Evolutionary conservation across 495 filamentous ascomycete species (phyloP).

Genomic region (Penicillium pancosmium): DNA sequence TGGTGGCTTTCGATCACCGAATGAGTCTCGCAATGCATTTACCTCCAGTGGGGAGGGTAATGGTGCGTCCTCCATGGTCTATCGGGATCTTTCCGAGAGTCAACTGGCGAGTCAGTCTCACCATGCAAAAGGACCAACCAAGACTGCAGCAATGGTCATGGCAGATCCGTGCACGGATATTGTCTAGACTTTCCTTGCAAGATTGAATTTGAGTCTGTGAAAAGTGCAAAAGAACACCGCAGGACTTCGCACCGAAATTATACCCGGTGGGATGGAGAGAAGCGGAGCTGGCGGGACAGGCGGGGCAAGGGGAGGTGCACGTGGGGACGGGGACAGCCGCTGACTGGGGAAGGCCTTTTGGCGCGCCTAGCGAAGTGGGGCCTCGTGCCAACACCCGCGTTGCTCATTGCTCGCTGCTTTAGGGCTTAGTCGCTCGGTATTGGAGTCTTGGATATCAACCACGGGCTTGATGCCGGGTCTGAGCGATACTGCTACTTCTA

Average conservation of each 20-base stretch:
- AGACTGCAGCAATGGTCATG: not conserved
- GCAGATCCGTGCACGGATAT: not conserved
- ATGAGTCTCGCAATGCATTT: conserved; percentile 35
- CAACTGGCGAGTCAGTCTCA: not conserved
- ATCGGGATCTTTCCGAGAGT: not conserved
- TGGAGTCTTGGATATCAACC: not conserved
- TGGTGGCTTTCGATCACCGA: conserved; percentile 38
- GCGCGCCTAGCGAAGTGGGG: not conserved
- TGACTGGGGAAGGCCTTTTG: conserved; percentile 6
- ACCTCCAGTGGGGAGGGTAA: conserved; percentile 24
- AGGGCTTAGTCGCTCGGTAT: not conserved
- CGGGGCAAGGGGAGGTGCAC: conserved; percentile 7
- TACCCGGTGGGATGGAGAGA: not conserved
- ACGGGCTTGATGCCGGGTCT: not conserved
- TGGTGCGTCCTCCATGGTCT: conserved; percentile 10
- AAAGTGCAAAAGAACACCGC: not conserved
- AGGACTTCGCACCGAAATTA: conserved; percentile 29
- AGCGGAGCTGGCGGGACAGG: not conserved
- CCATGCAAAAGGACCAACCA: not conserved
- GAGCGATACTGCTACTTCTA: not conserved
- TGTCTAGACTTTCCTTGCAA: not conserved
- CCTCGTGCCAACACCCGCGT: not conserved
- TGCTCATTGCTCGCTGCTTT: not conserved
- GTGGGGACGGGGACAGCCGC: conserved; percentile 13
- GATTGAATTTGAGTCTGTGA: not conserved